A percentile compares a stretch with the other conserved stretches of the same genome.
phyloP scores from a whole-genome alignment of 2,329 filamentous ascomycete species.

The Fusarium concolor region DNA sequence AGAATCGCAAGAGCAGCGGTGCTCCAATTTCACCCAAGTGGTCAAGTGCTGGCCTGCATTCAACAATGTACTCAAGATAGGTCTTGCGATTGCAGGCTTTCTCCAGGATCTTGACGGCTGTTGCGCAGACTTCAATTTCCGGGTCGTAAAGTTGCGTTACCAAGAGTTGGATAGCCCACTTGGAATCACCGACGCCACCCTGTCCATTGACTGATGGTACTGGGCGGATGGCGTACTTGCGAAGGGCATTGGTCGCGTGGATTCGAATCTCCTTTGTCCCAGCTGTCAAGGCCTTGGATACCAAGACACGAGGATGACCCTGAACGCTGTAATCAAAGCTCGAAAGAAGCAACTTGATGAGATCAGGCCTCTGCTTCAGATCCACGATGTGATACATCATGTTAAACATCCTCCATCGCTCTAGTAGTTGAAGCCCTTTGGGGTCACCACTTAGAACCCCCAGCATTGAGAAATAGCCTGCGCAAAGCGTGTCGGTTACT shows the following conservation, averaged over 20 bases:
- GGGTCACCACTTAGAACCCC: conserved; percentile 86
- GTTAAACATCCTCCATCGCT: conserved; percentile 97
- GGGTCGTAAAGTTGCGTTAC: conserved; percentile 99
- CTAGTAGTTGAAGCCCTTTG: conserved; percentile 88
- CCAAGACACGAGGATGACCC: conserved; percentile 89
- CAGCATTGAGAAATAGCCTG: conserved; percentile 93
- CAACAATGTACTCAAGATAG: conserved; percentile 94
- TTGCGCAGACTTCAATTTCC: conserved; percentile 95
- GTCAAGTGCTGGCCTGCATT: conserved; percentile 92
- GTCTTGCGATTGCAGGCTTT: conserved; percentile 94
- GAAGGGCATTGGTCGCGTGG: conserved; percentile 84
- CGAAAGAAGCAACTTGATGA: conserved; percentile 87
- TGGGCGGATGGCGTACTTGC: conserved; percentile 80
- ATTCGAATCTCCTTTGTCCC: conserved; percentile 93
- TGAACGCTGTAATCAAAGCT: conserved; percentile 93
- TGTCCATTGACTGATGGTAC: conserved; percentile 53
- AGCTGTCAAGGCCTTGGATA: conserved; percentile 93
- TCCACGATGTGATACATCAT: conserved; percentile 99
- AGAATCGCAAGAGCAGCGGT: conserved; percentile 87
- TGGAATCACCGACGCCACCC: conserved; percentile 72
- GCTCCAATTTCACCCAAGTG: conserved; percentile 97
- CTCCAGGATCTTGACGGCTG: conserved; percentile 96
- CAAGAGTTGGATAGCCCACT: conserved; percentile 96
- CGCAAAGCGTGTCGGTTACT: conserved; percentile 86
- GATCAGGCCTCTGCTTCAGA: conserved; percentile 87